Conservation (phyloP, 1,139 yeast genomes). For the Debaryomyces sp. region DNA sequence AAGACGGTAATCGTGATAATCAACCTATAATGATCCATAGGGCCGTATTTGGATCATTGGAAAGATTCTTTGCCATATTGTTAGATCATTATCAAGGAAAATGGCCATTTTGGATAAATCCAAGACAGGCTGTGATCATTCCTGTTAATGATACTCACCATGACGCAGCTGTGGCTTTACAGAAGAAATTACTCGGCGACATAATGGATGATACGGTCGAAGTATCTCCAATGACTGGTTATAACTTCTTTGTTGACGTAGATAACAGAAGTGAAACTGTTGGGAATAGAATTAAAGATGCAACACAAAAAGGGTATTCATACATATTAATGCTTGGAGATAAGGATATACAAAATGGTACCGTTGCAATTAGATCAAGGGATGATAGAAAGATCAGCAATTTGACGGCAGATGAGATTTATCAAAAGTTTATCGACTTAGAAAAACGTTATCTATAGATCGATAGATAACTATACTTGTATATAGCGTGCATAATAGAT, state of each 20-base stretch:
- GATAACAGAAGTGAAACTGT: constrained; percentile 78
- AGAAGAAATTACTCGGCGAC: constrained; percentile 53
- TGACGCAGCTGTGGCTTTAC: constrained; percentile 56
- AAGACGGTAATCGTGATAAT: constrained; percentile 49
- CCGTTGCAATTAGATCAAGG: constrained; percentile 67
- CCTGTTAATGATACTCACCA: constrained; percentile 71
- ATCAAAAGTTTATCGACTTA: constrained; percentile 48
- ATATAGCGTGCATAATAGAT: constrained; percentile 11
- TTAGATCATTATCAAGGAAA: constrained; percentile 90
- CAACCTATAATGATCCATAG: constrained; percentile 93
- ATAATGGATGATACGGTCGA: constrained; percentile 28
- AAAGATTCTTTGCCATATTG: constrained; percentile 86
- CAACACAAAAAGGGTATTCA: constrained; percentile 74
- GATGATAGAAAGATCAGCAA: constrained; percentile 52
- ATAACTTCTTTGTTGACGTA: constrained; percentile 73
- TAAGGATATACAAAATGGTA: constrained; percentile 65
- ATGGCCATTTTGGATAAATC: constrained; percentile 99
- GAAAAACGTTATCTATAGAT: constrained; percentile 46
- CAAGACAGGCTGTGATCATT: constrained; percentile 86
- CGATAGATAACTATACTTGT: constrained; percentile 5
- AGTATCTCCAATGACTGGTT: constrained; percentile 57
- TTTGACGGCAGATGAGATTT: constrained; percentile 50
- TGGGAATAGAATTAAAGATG: constrained; percentile 79
- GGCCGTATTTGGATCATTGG: constrained; percentile 93
- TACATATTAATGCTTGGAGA: constrained; percentile 87